Conservation (phyloP, 2,329 filamentous ascomycete species). For the Venturia asperata region DNA sequence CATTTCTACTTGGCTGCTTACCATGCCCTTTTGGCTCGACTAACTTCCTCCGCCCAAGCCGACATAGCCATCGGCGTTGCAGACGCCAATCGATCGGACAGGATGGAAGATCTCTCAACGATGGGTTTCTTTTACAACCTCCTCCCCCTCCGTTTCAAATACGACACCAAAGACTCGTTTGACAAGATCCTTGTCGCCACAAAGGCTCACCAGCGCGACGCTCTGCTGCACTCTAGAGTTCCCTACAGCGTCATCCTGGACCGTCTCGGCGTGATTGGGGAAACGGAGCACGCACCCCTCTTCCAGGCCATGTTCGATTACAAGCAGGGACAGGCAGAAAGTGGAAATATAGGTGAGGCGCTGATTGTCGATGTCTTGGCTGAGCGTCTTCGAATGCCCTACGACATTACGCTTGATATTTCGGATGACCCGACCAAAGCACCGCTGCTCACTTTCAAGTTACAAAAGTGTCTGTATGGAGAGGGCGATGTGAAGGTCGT, state of each 20-base stretch:
- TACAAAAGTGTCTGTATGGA: conserved; percentile 31
- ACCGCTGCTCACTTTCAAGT: conserved; percentile 10
- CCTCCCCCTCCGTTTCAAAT: conserved; percentile 38
- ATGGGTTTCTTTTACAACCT: conserved; percentile 46
- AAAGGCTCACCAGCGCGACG: conserved; percentile 24
- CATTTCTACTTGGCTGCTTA: not conserved
- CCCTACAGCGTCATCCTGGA: conserved; percentile 10
- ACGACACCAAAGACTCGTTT: conserved; percentile 27
- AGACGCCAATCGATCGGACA: conserved; percentile 38
- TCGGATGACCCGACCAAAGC: conserved; percentile 5
- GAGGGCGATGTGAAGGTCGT: conserved; percentile 26
- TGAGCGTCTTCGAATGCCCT: conserved; percentile 2
- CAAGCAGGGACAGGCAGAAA: conserved; percentile 11
- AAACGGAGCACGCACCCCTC: not conserved
- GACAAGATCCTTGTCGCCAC: conserved; percentile 27
- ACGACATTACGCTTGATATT: conserved; percentile 11
- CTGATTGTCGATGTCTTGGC: conserved; percentile 9
- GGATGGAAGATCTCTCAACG: conserved; percentile 26
- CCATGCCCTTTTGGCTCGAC: conserved; percentile 25
- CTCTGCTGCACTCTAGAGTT: conserved; percentile 3
- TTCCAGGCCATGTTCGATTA: conserved; percentile 15
- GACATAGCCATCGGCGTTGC: conserved; percentile 44
- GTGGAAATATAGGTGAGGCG: not conserved
- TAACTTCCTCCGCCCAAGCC: conserved; percentile 30
- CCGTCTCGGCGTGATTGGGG: conserved; percentile 8